Evolutionary conservation across 306 rosid species (phyloP), one percentile per base, ranked within the genome.

Genomic region (Pyrus communis): DNA sequence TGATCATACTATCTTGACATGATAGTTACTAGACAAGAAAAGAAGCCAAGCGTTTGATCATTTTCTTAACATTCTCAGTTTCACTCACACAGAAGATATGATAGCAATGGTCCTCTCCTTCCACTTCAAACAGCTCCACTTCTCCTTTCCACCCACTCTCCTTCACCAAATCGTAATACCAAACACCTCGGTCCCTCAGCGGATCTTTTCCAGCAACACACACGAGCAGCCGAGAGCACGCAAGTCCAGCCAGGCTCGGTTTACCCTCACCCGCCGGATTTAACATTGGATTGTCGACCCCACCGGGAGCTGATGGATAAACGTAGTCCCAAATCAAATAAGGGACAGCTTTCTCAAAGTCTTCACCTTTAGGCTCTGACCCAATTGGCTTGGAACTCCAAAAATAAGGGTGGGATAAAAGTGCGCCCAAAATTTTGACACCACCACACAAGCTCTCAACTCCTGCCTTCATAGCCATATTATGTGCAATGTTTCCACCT

Each of bases 241-340:
- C 90, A 35, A 85, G 65, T 0, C 10, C 67, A 2, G 70, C 82
- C 77, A 87, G 72, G 15, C 81, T 71, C 0, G 85, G 82, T 17
- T 91, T 86, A 10, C 78, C 86, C 17, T 67, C 15, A 46, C 43
- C 87, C 57, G 60, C 49, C 1, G 93, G 93, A 52, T 89, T 87
- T 6, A 85, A 69, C 83, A 77, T 15, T 0, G 85, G 85, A 67
- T 79, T 85, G 12, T 89, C 88, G 0, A 85, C 70, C 18, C 90
- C 91, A 2, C 69, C 78, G 2, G 60, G 33, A 69, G 69, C 58
- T 2, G 67, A 55, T 14, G 86, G 87, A 42, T 86, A 80, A 7
- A 69, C 76, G 3, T 74, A 82, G 3, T 79, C 25, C 93, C 86
- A 86, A 30, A 62, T 2, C 77, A 15, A 0, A 57, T 13, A 9